phyloP scores from a whole-genome alignment of 441 rosid genomes.

The Omphalea diandra region DNA sequence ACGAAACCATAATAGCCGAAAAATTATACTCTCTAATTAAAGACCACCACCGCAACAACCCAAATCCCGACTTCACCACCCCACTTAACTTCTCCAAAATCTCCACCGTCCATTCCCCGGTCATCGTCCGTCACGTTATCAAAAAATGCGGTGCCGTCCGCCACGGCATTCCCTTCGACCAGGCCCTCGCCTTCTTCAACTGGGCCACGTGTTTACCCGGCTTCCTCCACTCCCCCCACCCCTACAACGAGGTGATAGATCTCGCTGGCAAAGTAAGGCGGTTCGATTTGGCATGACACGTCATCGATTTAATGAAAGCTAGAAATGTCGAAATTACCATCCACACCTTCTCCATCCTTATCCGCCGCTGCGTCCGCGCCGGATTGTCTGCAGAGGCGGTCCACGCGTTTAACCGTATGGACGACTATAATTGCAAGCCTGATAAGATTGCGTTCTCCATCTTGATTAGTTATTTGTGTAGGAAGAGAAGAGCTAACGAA shows the following conservation, averaged over 20 bases:
- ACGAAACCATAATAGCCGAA: slow-evolving; percentile 49
- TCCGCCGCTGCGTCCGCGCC: slow-evolving; percentile 86
- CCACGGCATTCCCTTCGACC: slow-evolving; percentile 75
- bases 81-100: slow-evolving; percentile 53
- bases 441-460: slow-evolving; percentile 76
- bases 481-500: slow-evolving; percentile 69
- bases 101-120: slow-evolving; percentile 36
- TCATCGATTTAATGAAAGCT: slow-evolving; percentile 67
- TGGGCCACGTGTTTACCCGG: slow-evolving; percentile 53
- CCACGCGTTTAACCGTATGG: slow-evolving; percentile 87
- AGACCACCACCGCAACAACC: slow-evolving; percentile 73
- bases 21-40: slow-evolving; percentile 57
- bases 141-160: slow-evolving; percentile 63
- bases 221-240: slow-evolving; percentile 42
- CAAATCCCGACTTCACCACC: slow-evolving; percentile 36
- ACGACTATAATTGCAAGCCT: slow-evolving; percentile 74
- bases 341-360: slow-evolving; percentile 59
- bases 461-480: slow-evolving; percentile 60
- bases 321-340: slow-evolving; percentile 48
- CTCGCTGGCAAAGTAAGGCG: slow-evolving; percentile 78
- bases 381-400: slow-evolving; percentile 85
- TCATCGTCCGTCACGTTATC: slow-evolving; percentile 44
- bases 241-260: slow-evolving; percentile 79
- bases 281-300: slow-evolving; percentile 75
- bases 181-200: slow-evolving; percentile 75